These are phyloP conservation scores for Pichia deserticola DNA, from an alignment of 805 yeast species.

Conservation along the genomic window DNA sequence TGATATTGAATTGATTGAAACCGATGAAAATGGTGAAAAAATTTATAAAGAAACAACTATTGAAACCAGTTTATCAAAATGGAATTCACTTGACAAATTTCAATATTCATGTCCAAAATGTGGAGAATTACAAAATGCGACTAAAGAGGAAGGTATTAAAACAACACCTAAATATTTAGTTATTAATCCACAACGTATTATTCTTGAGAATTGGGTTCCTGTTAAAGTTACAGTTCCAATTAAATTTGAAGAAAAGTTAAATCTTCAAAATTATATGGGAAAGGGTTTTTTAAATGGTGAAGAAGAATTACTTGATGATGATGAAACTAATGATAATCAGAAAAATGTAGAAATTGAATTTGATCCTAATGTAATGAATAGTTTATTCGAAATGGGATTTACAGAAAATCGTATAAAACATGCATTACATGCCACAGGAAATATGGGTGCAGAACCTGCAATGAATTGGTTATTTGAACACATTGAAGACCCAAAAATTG, in stretches of 20 bases:
- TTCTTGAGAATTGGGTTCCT: conserved; percentile 86
- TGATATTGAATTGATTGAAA: conserved; percentile 31
- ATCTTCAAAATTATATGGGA: conserved; percentile 36
- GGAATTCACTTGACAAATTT: conserved; percentile 43
- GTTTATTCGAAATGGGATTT: conserved; percentile 82
- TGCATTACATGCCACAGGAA: conserved; percentile 71
- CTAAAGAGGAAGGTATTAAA: conserved; percentile 42
- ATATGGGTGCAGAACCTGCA: conserved; percentile 57
- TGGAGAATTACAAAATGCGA: conserved; percentile 28
- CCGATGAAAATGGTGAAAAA: conserved; percentile 39
- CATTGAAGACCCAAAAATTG: conserved; percentile 77
- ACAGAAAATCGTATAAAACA: conserved; percentile 54
- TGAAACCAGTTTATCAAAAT: conserved; percentile 38
- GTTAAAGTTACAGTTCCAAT: conserved; percentile 73
- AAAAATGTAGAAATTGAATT: conserved; percentile 29
- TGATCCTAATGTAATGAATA: conserved; percentile 44
- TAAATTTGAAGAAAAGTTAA: conserved; percentile 33
- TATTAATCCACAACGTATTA: conserved; percentile 71
- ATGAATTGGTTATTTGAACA: conserved; percentile 88
- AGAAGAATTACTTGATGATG: conserved; percentile 30
- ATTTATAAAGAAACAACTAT: conserved; percentile 44
- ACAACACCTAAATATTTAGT: conserved; percentile 67
- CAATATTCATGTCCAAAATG: conserved; percentile 63
- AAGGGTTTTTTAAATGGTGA: conserved; percentile 37
- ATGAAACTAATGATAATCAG: not conserved